Base-by-base conservation (phyloP, 2,329 filamentous ascomycete genomes). In the Conoideocrella luteorostrata region DNA sequence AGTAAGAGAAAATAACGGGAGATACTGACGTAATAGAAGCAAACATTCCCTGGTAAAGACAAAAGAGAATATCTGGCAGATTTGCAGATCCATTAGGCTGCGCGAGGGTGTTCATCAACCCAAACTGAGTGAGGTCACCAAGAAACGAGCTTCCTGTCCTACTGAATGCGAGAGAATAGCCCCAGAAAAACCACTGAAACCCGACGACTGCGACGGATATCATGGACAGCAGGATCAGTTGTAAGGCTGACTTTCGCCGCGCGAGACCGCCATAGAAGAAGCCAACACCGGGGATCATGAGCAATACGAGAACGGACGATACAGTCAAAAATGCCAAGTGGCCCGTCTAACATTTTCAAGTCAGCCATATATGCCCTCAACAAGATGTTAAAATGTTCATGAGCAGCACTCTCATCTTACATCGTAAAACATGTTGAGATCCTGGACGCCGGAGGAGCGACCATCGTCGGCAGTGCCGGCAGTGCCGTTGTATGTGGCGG, bases 181-280 rank as follows among this genome's bases (percentile, higher is more conserved):
- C 88, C 88, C 88, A 95, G 72, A 95, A 91, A 72, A 94, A 95
- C 88, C 89, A 95, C 61, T 95, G 88, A 67, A 95, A 94, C 39
- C 81, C 83, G 48, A 89, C 80, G 51, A 94, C 80, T 10, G 80
- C 86, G 4, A 84, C 78, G 13, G 86, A 83, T 70, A 95, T 84
- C 69, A 95, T 78, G 12, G 86, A 86, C 4, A 95, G 75, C 76
- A 87, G 90, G 63, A 95, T 84, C 49, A 95, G 75, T 15, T 88
- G 87, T 43, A 95, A 74, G 4, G 89, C 89, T 0, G 88, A 94
- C 71, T 95, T 95, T 63, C 89, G 81, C 45, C 88, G 82, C 13
- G 89, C 88, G 13, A 95, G 82, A 51, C 88, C 89, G 34, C 86
- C 91, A 72, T 95, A 95, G 76, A 95, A 95, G 75, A 95, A 93